These are phyloP conservation scores for Ustilago crameri DNA, from an alignment of 1,284 basidiomycete genomes.

Conservation along the genomic window DNA sequence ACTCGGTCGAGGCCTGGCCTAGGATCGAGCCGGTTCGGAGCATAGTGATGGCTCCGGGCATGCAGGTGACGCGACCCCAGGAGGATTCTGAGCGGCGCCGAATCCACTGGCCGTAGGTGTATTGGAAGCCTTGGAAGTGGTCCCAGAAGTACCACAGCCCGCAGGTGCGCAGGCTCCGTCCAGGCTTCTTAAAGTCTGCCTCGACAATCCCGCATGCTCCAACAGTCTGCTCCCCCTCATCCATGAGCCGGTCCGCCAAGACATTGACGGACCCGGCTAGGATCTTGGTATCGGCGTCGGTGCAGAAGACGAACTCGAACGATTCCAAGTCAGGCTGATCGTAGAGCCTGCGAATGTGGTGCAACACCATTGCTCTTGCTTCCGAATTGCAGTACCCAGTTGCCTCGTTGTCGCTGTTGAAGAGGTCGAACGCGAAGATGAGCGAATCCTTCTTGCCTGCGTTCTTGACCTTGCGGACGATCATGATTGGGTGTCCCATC, in stretches of 20 bases:
- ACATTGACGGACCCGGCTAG: slow-evolving; percentile 25
- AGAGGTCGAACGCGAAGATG: slow-evolving; percentile 39
- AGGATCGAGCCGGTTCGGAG: slow-evolving; percentile 27
- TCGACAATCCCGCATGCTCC: slow-evolving; percentile 36
- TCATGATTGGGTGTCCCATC: slow-evolving; percentile 23
- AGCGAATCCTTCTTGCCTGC: slow-evolving; percentile 43
- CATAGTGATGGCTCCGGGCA: slow-evolving; percentile 38
- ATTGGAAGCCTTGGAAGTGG: slow-evolving; percentile 39
- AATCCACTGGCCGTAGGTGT: slow-evolving; percentile 39
- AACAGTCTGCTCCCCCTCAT: slow-evolving; percentile 30
- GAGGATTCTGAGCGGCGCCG: slow-evolving; percentile 25
- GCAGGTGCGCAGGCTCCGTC: slow-evolving; percentile 13
- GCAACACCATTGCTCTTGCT: slow-evolving; percentile 23
- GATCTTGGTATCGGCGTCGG: slow-evolving; percentile 41
- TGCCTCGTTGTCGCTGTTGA: slow-evolving; percentile 36
- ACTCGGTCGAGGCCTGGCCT: slow-evolving; percentile 26
- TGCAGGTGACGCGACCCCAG: slow-evolving; percentile 35
- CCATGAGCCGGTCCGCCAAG: slow-evolving; percentile 23
- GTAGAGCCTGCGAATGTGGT: slow-evolving; percentile 23
- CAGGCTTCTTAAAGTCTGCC: slow-evolving; percentile 24
- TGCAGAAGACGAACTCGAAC: slow-evolving; percentile 38
- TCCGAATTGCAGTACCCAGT: slow-evolving; percentile 27
- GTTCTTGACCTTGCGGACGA: slow-evolving; percentile 34
- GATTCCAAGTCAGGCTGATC: slow-evolving; percentile 17
- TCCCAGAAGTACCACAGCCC: slow-evolving; percentile 37